Base-by-base conservation (phyloP, 176 grass and related monocot species). In the Urochloa ruziziensis region DNA sequence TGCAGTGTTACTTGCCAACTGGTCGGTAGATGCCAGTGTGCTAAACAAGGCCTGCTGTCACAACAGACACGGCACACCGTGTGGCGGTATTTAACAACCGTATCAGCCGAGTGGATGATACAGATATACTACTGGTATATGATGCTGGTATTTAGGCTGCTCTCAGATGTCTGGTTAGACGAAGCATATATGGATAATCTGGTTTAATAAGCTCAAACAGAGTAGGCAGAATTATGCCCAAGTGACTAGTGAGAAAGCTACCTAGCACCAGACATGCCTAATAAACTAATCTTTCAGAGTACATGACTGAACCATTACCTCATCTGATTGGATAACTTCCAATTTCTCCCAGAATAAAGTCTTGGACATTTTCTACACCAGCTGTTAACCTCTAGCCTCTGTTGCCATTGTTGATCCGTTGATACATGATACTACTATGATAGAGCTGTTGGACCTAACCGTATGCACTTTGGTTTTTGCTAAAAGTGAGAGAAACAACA, bases 71-170 rank as follows among this genome's bases (percentile, higher is more conserved):
- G 29, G 14, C 66, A 86, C 36, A 34, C 18, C 16, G 40, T 60
- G 84, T 60, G 84, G 73, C 57, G 5, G 79, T 86, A 83, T 74
- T 86, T 83, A 83, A 83, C 84, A 79, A 86, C 74, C 88, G 15
- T 35, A 73, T 19, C 56, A 49, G 39, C 25, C 77, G 67, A 82
- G 77, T 72, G 66, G 78, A 52, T 56, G 65, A 59, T 64, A 62
- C 18, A 68, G 52, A 70, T 23, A 77, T 29, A 44, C 44, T 58
- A 82, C 34, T 33, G 7, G 61, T 43, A 76, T 58, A 61, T 29
- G 46, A 10, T 59, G 18, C 47, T 75, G 37, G 21, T 34, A 17
- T 67, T 61, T 72, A 39, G 27, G 24, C n/a, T 66, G 30, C 80
- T 81, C 43, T 62, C 42, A 19, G 54, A 58, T 73, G 67, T 64